Evolutionary conservation across 2,329 filamentous ascomycete genomes (phyloP).

Genomic region (Graphilbum ipis-grandicollis): DNA sequence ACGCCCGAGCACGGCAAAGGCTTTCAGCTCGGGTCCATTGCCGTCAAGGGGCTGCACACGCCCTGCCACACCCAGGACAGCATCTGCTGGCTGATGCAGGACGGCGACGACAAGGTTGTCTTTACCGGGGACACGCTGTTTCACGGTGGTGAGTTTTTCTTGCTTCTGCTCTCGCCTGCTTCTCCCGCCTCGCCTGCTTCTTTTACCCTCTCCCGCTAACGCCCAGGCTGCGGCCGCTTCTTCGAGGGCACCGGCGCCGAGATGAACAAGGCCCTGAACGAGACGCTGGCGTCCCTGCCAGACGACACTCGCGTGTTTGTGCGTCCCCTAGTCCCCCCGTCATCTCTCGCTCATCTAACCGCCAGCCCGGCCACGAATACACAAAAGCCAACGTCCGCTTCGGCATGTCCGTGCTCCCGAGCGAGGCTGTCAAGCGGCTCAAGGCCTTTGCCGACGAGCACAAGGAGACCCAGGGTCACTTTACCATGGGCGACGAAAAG

Average conservation of each 20-base stretch:
- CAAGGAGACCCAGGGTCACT: conserved; percentile 80
- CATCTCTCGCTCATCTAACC: background rate
- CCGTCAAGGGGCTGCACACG: conserved; percentile 77
- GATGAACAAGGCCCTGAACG: conserved; percentile 88
- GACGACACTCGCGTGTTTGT: conserved; percentile 88
- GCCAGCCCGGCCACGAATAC: conserved; percentile 85
- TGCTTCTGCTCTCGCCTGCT: background rate
- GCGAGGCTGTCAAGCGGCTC: conserved; percentile 59
- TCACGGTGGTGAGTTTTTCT: conserved; percentile 50
- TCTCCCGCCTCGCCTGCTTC: background rate
- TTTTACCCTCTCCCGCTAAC: background rate
- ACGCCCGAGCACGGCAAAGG: conserved; percentile 59
- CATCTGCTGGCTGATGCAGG: conserved; percentile 86
- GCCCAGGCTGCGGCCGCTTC: conserved; percentile 73
- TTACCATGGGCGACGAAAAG: conserved; percentile 96
- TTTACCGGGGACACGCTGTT: conserved; percentile 97
- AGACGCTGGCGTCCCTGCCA: conserved; percentile 61
- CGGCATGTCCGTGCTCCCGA: conserved; percentile 56
- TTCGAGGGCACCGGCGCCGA: conserved; percentile 81
- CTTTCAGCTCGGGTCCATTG: conserved; percentile 74
- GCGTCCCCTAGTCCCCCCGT: conserved; percentile 19
- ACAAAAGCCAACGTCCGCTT: conserved; percentile 96
- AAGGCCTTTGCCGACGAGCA: conserved; percentile 62
- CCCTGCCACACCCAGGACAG: conserved; percentile 98
- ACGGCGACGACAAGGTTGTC: conserved; percentile 56